These are phyloP conservation scores for Lipomyces orientalis DNA, from an alignment of 805 yeast genomes.

Conservation along the genomic window DNA sequence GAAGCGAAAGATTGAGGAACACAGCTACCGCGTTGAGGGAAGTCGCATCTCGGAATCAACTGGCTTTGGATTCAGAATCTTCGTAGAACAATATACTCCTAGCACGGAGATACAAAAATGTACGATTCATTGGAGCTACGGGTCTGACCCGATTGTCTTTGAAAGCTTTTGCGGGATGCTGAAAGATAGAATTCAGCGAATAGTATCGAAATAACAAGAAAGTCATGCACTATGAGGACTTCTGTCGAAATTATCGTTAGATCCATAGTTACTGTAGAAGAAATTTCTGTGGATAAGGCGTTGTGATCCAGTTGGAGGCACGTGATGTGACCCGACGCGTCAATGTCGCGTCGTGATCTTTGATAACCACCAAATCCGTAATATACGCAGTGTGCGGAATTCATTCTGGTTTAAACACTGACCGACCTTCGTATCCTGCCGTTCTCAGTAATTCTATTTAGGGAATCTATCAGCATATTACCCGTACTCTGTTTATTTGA, in stretches of 20 bases:
- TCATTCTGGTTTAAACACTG: not conserved
- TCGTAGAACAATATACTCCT: not conserved
- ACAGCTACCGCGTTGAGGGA: not conserved
- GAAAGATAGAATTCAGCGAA: not conserved
- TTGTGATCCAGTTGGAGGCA: not conserved
- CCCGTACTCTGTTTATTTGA: not conserved
- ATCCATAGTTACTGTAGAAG: no score
- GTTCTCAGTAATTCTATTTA: not conserved
- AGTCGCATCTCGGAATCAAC: not conserved
- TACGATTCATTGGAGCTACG: constrained; percentile 23
- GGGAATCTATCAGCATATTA: not conserved
- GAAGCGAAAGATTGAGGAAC: constrained; percentile 8
- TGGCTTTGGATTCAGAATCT: constrained; percentile 15
- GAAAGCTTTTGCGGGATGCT: constrained; percentile 34
- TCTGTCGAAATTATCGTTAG: not conserved
- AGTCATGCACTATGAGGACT: not conserved
- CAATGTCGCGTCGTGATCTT: not conserved
- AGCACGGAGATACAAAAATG: not conserved
- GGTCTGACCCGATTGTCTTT: constrained; percentile 17
- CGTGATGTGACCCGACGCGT: constrained; percentile 1
- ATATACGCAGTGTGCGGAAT: not conserved
- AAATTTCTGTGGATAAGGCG: not conserved
- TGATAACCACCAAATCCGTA: not conserved
- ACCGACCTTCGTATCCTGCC: not conserved
- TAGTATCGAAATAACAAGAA: not conserved